phyloP scores from a whole-genome alignment of 768 basidiomycete genomes.

The Mycena vulgaris region DNA sequence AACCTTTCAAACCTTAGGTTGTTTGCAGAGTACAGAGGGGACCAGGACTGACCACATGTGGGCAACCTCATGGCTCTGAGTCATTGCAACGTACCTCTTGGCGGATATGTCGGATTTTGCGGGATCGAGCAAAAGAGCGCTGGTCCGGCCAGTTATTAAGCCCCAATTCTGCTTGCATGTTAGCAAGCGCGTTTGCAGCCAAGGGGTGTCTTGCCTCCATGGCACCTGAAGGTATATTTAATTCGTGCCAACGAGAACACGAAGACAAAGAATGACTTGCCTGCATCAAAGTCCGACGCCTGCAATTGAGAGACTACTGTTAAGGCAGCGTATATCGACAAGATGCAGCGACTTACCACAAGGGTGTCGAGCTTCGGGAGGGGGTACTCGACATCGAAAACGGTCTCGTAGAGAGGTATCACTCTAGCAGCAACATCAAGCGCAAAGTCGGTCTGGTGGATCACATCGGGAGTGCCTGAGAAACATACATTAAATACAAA shows the following conservation, averaged over 20 bases:
- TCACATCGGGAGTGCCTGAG: conserved; percentile 84
- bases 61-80: conserved; percentile 90
- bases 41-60: conserved; percentile 76
- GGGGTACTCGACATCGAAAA: conserved; percentile 94
- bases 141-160: conserved; percentile 87
- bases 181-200: background rate
- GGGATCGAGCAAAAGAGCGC: conserved; percentile 85
- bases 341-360: conserved; percentile 64
- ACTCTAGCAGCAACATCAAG: conserved; percentile 89
- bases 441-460: conserved; percentile 88
- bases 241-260: background rate
- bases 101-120: conserved; percentile 78
- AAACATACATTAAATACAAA: conserved; percentile 23
- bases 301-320: conserved; percentile 40
- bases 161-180: conserved; percentile 26
- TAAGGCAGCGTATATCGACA: background rate
- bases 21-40: background rate
- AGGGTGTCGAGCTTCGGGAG: conserved; percentile 96
- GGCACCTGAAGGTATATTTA: conserved; percentile 61
- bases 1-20: conserved; percentile 67
- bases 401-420: conserved; percentile 91
- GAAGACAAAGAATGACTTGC: conserved; percentile 48
- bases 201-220: conserved; percentile 65
- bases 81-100: conserved; percentile 84
- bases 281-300: conserved; percentile 92